A percentile compares a stretch with the other conserved stretches of the same genome.
Conservation (phyloP, 352 stramenopile species). For the Phytophthora macrochlamydospora region DNA sequence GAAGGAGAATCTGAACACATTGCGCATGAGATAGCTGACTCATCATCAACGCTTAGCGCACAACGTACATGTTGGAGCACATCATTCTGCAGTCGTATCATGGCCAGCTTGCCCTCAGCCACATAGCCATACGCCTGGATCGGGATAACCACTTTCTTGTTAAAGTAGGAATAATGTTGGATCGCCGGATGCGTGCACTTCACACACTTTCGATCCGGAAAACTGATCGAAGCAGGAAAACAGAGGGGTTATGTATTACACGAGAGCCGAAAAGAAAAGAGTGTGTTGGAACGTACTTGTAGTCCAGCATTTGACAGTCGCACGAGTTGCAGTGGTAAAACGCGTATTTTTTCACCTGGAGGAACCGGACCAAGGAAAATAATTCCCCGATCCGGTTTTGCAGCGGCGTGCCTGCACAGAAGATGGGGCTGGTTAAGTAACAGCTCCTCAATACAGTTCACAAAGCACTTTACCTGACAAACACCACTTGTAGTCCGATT, state of each 20-base stretch:
- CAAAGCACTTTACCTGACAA: slow-evolving; percentile 88
- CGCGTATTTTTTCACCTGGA: slow-evolving; percentile 96
- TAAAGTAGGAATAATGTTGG: slow-evolving; percentile 98
- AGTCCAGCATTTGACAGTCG: slow-evolving; percentile 96
- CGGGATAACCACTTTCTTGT: slow-evolving; percentile 98
- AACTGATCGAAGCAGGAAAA: slow-evolving; percentile 24
- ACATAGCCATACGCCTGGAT: slow-evolving; percentile 97
- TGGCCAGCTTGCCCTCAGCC: slow-evolving; percentile 92
- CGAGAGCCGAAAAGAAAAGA: not conserved
- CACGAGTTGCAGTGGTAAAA: slow-evolving; percentile 98
- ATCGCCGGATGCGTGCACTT: slow-evolving; percentile 94
- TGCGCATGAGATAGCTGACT: slow-evolving; percentile 2
- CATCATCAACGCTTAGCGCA: not conserved
- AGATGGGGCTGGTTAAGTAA: not conserved
- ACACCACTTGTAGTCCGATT: slow-evolving; percentile 97
- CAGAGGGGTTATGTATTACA: slow-evolving; percentile 19
- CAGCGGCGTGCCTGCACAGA: slow-evolving; percentile 85
- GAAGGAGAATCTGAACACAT: slow-evolving; percentile 91
- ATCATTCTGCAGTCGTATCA: slow-evolving; percentile 96
- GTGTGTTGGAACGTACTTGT: slow-evolving; percentile 70
- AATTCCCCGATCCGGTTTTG: slow-evolving; percentile 95
- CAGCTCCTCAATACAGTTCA: not conserved
- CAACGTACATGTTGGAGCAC: slow-evolving; percentile 88
- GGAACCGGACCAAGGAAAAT: slow-evolving; percentile 98
- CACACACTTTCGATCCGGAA: slow-evolving; percentile 85